Conservation (phyloP, 306 rosid genomes). For the Inga leiocalycina region DNA sequence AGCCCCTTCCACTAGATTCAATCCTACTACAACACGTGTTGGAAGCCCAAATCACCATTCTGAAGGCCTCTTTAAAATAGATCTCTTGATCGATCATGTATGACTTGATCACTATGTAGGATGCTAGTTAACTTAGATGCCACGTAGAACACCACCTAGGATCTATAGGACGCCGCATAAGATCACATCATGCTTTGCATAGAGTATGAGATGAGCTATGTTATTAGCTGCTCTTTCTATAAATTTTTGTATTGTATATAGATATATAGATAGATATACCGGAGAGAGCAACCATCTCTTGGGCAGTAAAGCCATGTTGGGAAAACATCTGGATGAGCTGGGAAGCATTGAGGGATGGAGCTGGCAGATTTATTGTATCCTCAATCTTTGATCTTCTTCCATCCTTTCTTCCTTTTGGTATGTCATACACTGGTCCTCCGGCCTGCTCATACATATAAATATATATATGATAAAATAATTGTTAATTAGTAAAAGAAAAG, state of each 20-base stretch:
- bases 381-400: slow-evolving; percentile 77
- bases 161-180: too few species aligned
- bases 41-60: not conserved
- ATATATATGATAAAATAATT: not conserved
- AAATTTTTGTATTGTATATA: not conserved
- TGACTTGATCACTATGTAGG: not conserved
- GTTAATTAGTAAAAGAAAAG: not conserved
- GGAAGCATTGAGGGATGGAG: slow-evolving; percentile 71
- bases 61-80: not conserved
- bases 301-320: slow-evolving; percentile 65
- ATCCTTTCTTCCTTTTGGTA: slow-evolving; percentile 79
- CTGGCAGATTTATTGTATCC: slow-evolving; percentile 70
- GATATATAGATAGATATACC: slow-evolving; percentile 40
- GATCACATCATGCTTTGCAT: not conserved
- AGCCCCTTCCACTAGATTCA: too few species aligned
- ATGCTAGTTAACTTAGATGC: too few species aligned
- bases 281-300: slow-evolving; percentile 81
- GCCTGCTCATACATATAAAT: slow-evolving; percentile 40
- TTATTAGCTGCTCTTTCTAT: not conserved
- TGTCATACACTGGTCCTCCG: slow-evolving; percentile 77
- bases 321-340: slow-evolving; percentile 60
- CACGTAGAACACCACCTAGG: not conserved
- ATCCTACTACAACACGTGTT: not conserved
- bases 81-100: not conserved
- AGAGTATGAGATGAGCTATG: too few species aligned